phyloP scores from a whole-genome alignment of 2,329 filamentous ascomycete species.

The Penicillium olsonii region DNA sequence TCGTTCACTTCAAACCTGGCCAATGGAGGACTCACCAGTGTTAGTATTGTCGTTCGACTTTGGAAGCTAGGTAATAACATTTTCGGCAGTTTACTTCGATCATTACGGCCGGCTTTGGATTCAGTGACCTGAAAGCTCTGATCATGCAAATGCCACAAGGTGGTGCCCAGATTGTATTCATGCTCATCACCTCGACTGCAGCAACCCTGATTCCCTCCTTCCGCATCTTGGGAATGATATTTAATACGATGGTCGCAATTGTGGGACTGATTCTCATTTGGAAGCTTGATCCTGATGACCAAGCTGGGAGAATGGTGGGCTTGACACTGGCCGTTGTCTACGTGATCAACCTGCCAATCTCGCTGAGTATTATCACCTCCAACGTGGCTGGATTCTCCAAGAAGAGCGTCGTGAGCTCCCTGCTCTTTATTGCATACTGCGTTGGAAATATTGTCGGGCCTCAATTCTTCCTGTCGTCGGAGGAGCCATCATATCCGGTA shows the following conservation, averaged over 20 bases:
- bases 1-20: constrained; percentile 13
- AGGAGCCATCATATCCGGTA: constrained; percentile 19
- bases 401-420: constrained; percentile 36
- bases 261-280: constrained; percentile 31
- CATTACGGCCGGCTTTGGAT: constrained; percentile 20
- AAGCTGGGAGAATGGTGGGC: constrained; percentile 28
- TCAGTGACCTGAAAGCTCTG: constrained; percentile 15
- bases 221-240: constrained; percentile 24
- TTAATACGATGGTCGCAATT: constrained; percentile 25
- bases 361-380: constrained; percentile 28
- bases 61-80: background rate
- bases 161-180: constrained; percentile 16
- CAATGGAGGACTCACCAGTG: constrained; percentile 19
- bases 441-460: constrained; percentile 32
- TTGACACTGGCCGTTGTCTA: constrained; percentile 30
- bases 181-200: constrained; percentile 16
- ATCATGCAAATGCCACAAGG: constrained; percentile 22
- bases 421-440: constrained; percentile 49
- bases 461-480: constrained; percentile 19
- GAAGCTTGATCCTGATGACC: constrained; percentile 17
- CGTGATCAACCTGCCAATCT: constrained; percentile 32
- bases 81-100: constrained; percentile 14
- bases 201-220: constrained; percentile 22
- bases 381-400: constrained; percentile 37
- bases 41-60: background rate